Evolutionary conservation across 2,329 filamentous ascomycete species (phyloP).

Genomic region (Aspergillus unguis): DNA sequence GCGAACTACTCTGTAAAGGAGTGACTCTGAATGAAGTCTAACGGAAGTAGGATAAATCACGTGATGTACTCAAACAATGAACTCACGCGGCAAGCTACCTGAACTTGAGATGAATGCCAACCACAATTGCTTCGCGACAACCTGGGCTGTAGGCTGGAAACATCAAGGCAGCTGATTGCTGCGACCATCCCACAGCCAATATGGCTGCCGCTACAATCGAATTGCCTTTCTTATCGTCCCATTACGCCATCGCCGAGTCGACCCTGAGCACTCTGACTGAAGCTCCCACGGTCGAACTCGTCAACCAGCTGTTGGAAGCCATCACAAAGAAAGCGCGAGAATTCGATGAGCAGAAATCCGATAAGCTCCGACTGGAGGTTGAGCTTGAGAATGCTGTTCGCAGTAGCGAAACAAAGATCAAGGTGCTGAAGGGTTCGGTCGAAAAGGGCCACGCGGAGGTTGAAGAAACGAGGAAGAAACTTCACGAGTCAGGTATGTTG

Average conservation of each 20-base stretch:
- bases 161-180: constrained; percentile 16
- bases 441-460: constrained; percentile 83
- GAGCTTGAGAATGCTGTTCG: constrained; percentile 89
- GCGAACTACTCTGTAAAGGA: background rate
- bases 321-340: constrained; percentile 78
- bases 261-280: constrained; percentile 55
- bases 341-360: constrained; percentile 74
- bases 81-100: constrained; percentile 11
- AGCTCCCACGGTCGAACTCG: constrained; percentile 69
- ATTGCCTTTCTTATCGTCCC: constrained; percentile 57
- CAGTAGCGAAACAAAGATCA: constrained; percentile 75
- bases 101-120: constrained; percentile 1
- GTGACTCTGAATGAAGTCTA: background rate
- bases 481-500: constrained; percentile 72
- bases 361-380: constrained; percentile 85
- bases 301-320: constrained; percentile 69
- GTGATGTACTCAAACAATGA: constrained; percentile 11
- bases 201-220: constrained; percentile 59
- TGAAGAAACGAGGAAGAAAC: constrained; percentile 73
- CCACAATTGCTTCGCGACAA: constrained; percentile 12
- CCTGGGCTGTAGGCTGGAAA: constrained; percentile 23
- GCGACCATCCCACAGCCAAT: constrained; percentile 16
- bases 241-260: constrained; percentile 56
- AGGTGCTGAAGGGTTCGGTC: constrained; percentile 73
- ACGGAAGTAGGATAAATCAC: background rate